Conservation (phyloP, 208 protist species). For the Leishmania guyanensis region DNA sequence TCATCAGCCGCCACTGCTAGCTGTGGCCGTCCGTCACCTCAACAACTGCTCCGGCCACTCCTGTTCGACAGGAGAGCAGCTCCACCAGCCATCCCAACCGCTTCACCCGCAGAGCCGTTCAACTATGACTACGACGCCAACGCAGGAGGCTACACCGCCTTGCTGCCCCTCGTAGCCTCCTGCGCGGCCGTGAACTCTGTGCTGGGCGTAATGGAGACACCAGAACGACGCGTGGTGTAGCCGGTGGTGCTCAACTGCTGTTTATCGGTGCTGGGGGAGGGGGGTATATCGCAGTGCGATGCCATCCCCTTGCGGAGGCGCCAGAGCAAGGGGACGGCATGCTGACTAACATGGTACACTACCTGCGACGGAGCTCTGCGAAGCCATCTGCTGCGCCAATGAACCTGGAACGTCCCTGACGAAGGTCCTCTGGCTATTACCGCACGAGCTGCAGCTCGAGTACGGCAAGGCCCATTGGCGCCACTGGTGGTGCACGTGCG, state of each 20-base stretch:
- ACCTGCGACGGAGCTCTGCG: constrained; percentile 25
- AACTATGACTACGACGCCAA: constrained; percentile 17
- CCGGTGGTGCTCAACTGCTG: background rate
- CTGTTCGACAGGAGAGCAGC: constrained; percentile 8
- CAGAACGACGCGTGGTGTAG: constrained; percentile 33
- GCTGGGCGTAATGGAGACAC: constrained; percentile 32
- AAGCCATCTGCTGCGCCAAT: background rate
- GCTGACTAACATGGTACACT: constrained; percentile 33
- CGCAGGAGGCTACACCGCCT: constrained; percentile 32
- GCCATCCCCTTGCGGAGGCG: constrained; percentile 8
- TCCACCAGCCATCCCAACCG: constrained; percentile 25
- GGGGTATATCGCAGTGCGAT: constrained; percentile 23
- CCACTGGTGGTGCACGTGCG: constrained; percentile 42
- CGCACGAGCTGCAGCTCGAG: constrained; percentile 45
- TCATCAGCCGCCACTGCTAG: constrained; percentile 19
- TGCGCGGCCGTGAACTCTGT: constrained; percentile 22
- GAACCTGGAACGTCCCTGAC: constrained; percentile 20
- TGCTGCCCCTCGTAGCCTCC: constrained; percentile 39
- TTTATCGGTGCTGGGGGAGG: too few species aligned
- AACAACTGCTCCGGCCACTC: constrained; percentile 1
- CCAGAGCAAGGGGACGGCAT: constrained; percentile 24
- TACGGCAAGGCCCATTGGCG: constrained; percentile 41
- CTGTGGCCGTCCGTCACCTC: constrained; percentile 37
- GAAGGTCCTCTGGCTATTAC: constrained; percentile 48
- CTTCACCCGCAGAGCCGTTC: constrained; percentile 12